Conservation (phyloP, 352 stramenopile species). For the Phytophthora nicotianae region DNA sequence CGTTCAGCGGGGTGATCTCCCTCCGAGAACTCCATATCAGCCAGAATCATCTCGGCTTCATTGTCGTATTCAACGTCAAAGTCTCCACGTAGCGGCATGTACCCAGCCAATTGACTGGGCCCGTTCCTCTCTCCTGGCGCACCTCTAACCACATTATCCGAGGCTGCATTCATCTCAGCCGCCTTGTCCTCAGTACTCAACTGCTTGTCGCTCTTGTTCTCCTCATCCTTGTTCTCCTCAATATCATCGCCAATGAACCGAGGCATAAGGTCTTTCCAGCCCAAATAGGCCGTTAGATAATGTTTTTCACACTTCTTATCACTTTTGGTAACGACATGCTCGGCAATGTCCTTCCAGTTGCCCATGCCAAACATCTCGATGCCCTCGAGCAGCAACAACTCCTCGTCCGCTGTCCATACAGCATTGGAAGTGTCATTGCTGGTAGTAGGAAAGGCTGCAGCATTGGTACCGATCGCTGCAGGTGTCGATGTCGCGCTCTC, state of each 20-base stretch:
- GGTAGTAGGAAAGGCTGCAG: constrained; percentile 13
- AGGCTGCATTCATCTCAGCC: constrained; percentile 25
- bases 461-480: constrained; percentile 26
- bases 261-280: constrained; percentile 59
- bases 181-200: constrained; percentile 38
- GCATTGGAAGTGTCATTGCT: constrained; percentile 16
- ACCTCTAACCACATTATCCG: constrained; percentile 20
- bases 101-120: constrained; percentile 78
- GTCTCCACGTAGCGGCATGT: constrained; percentile 96
- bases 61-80: constrained; percentile 99
- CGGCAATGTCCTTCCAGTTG: constrained; percentile 95
- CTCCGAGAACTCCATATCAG: constrained; percentile 96
- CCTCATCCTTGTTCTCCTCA: constrained; percentile 32
- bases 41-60: constrained; percentile 95
- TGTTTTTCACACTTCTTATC: constrained; percentile 91
- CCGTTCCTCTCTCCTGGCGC: constrained; percentile 27
- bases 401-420: constrained; percentile 95
- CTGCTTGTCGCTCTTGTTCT: constrained; percentile 12
- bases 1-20: constrained; percentile 88
- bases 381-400: constrained; percentile 95
- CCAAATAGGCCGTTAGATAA: constrained; percentile 86
- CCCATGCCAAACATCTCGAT: constrained; percentile 96
- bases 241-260: constrained; percentile 62
- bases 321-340: constrained; percentile 85
- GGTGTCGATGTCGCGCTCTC: constrained; percentile 14